These are phyloP conservation scores for Verbena officinalis DNA, from an alignment of 257 asterid genomes.

Conservation along the genomic window DNA sequence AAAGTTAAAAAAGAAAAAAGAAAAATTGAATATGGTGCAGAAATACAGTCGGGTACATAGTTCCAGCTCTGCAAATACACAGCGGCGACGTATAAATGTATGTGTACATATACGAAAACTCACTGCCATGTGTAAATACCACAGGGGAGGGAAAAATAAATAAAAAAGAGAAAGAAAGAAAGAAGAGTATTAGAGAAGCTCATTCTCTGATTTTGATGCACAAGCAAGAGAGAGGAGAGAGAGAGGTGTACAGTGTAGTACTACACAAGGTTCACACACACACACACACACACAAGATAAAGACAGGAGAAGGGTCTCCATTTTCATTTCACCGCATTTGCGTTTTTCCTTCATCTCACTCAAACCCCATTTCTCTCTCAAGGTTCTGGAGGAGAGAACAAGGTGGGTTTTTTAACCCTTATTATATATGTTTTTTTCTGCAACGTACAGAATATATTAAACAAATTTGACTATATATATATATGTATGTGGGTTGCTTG, in stretches of 20 bases:
- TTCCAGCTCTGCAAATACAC: slow-evolving; percentile 13
- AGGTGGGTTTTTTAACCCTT: slow-evolving; percentile 40
- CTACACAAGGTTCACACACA: slow-evolving; percentile 49
- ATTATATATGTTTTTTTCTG: background rate
- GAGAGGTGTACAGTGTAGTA: slow-evolving; percentile 40
- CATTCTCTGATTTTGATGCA: slow-evolving; percentile 82
- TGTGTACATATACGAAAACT: slow-evolving; percentile 10
- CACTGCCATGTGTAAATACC: slow-evolving; percentile 22
- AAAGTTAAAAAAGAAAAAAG: background rate
- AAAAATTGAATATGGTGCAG: slow-evolving; percentile 26
- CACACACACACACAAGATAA: slow-evolving; percentile 41
- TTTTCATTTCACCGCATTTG: slow-evolving; percentile 37
- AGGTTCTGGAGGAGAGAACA: slow-evolving; percentile 38
- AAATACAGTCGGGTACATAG: slow-evolving; percentile 30
- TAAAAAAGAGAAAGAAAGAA: slow-evolving; percentile 19
- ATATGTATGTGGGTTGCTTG: slow-evolving; percentile 23
- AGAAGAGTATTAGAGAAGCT: slow-evolving; percentile 66
- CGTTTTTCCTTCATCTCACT: slow-evolving; percentile 36
- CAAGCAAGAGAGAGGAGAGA: slow-evolving; percentile 41
- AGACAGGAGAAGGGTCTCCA: slow-evolving; percentile 44
- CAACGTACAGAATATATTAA: background rate
- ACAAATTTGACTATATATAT: background rate
- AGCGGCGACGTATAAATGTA: slow-evolving; percentile 22
- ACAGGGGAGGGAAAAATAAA: slow-evolving; percentile 8
- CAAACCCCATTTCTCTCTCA: slow-evolving; percentile 46